These are phyloP conservation scores for Aspergillus sp. DNA, from an alignment of 2,329 filamentous ascomycete genomes.

Conservation along the genomic window DNA sequence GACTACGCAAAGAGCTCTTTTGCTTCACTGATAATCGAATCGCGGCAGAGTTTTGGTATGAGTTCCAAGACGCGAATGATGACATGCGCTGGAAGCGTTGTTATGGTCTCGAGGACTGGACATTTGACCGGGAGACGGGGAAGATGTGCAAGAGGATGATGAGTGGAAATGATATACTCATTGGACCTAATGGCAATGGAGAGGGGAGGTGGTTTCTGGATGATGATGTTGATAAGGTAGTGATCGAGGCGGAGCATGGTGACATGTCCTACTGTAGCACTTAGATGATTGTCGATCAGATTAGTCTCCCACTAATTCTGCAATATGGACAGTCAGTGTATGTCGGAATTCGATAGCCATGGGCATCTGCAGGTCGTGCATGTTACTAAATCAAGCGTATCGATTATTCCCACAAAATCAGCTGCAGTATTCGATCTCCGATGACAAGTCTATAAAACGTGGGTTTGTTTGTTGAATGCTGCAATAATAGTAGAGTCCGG, in stretches of 20 bases:
- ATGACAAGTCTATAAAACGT: no score
- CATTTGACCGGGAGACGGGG: constrained; percentile 38
- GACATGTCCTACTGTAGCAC: no score
- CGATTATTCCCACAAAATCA: no score
- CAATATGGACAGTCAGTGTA: no score
- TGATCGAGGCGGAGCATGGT: constrained; percentile 28
- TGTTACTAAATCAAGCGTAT: no score
- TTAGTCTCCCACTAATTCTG: no score
- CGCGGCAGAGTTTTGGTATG: constrained; percentile 88
- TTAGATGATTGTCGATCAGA: no score
- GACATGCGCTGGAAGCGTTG: constrained; percentile 74
- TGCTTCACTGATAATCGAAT: constrained; percentile 70
- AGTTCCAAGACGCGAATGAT: constrained; percentile 64
- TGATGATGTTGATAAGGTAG: constrained; percentile 35
- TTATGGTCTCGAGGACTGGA: constrained; percentile 64
- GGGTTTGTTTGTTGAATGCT: no score
- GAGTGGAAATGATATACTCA: constrained; percentile 43
- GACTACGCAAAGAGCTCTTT: constrained; percentile 78
- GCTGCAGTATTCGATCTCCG: no score
- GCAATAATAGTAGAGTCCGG: no score
- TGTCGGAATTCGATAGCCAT: no score
- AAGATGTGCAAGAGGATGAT: constrained; percentile 46
- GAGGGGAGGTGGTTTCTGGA: constrained; percentile 43
- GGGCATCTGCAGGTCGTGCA: no score
- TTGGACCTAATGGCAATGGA: constrained; percentile 38